A percentile compares a stretch with the other conserved stretches of the same genome.
These are phyloP conservation scores for Mycena haematopus DNA, from an alignment of 768 basidiomycete species.

Conservation along the genomic window DNA sequence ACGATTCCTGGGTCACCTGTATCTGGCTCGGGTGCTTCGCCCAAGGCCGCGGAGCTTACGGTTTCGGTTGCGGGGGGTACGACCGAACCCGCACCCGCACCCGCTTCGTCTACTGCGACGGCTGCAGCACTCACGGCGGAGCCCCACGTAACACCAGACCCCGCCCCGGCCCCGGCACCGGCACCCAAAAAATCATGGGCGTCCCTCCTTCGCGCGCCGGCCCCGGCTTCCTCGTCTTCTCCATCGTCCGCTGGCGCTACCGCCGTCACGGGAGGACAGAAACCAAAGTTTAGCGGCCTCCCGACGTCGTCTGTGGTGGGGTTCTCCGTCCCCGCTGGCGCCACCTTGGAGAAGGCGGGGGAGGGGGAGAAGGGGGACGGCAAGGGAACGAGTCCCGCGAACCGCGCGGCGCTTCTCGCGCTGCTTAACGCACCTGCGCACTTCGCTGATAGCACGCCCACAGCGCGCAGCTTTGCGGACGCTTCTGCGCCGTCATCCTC, in stretches of 20 bases:
- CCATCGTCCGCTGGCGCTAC: slow-evolving; percentile 1
- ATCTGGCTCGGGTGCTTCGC: slow-evolving; percentile 35
- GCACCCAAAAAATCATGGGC: slow-evolving; percentile 76
- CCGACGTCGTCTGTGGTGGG: slow-evolving; percentile 78
- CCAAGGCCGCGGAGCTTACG: not conserved
- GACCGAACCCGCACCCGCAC: too few relatives aligned
- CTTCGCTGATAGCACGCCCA: not conserved
- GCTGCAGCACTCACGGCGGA: not conserved
- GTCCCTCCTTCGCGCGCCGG: slow-evolving; percentile 62
- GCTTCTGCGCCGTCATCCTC: slow-evolving; percentile 14
- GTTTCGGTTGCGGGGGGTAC: too few relatives aligned
- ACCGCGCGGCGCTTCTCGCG: slow-evolving; percentile 57
- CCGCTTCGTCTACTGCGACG: not conserved
- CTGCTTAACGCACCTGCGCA: slow-evolving; percentile 51
- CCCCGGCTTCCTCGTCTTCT: slow-evolving; percentile 40
- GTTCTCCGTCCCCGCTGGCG: slow-evolving; percentile 67
- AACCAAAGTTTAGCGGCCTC: slow-evolving; percentile 50
- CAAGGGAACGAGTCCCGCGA: slow-evolving; percentile 18
- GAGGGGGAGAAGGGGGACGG: slow-evolving; percentile 34
- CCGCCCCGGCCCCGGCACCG: slow-evolving; percentile 8
- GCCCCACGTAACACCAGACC: not conserved
- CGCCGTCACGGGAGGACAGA: not conserved
- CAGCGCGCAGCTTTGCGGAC: slow-evolving; percentile 2
- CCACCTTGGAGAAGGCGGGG: slow-evolving; percentile 29
- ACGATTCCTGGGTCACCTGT: slow-evolving; percentile 63